Percentiles rank a stretch among this genome's conserved stretches.
Conservation (phyloP, 2,329 filamentous ascomycete species). For the Alternaria arbusti region DNA sequence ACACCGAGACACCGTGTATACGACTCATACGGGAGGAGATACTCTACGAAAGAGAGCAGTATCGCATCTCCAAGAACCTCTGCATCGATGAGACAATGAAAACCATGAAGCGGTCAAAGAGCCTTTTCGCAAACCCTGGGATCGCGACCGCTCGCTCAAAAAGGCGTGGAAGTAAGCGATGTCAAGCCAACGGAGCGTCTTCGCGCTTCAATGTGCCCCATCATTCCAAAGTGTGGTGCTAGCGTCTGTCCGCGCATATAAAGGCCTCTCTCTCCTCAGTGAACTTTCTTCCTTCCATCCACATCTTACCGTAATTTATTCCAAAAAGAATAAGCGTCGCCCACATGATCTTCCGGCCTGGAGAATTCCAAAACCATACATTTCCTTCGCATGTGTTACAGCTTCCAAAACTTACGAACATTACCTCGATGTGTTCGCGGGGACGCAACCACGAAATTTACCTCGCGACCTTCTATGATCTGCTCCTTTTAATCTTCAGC, state of each 20-base stretch:
- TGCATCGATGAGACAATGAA: no score
- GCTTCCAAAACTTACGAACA: not conserved
- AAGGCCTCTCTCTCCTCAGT: not conserved
- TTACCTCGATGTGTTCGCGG: not conserved
- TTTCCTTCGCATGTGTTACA: not conserved
- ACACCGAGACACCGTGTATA: not conserved
- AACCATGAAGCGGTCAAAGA: no score
- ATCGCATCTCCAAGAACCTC: no score
- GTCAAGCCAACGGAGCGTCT: not conserved
- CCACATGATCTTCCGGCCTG: not conserved
- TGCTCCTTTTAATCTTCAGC: no score
- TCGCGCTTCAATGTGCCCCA: not conserved
- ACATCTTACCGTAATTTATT: not conserved
- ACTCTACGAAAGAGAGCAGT: no score
- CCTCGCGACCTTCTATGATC: no score
- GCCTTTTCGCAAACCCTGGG: no score
- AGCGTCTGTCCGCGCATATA: not conserved
- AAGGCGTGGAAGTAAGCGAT: rapidly evolving
- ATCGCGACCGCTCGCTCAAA: no score
- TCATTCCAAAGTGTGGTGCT: not conserved
- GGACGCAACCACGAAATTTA: no score
- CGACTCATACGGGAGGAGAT: no score
- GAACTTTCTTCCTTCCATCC: not conserved
- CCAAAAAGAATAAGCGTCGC: not conserved
- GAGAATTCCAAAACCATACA: not conserved